Base-by-base conservation (phyloP, 2,329 filamentous ascomycete species). In the Zalaria obscura region DNA sequence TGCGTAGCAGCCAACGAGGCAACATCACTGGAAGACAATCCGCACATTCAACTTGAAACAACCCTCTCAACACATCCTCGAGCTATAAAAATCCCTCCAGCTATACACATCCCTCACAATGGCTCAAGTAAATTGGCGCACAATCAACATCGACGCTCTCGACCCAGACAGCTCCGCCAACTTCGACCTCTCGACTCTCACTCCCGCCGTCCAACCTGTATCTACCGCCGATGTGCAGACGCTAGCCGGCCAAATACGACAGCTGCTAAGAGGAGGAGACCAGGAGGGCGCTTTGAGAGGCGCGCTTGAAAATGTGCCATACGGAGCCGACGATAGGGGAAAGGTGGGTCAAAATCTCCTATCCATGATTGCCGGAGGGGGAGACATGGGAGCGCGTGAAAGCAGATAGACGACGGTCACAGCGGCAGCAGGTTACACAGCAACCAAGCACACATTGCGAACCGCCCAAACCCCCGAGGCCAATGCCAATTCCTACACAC, bases 61-160 rank as follows among this genome's bases (percentile, higher is more conserved):
- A 18, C 18, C 18, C 18, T 18, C 18, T 18, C 18, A 18, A 18
- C 18, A 18, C 18, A 18, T 18, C 18, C 18, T 18, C 18, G 18
- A 18, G 18, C 18, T 18, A 18, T 18, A 18, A 18, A 18, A 18
- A 18, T 18, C 18, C 18, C 18, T 18, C 18, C 18, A 11, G 7
- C 11, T 25, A 36, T 36, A 40, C 32, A 33, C 25, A 42, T 25
- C 8, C 43, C 44, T 51, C 45, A 46, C 45, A 46, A 69, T 68
- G 66, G 62, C 67, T 35, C 55, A 60, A 41, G 61, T 75, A 64
- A 79, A 80, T 60, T 80, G 75, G 68, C 84, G 88, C 63, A 94
- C 86, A 51, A 91, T 95, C 72, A 86, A 95, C 73, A 82, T 95
- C 62, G 88, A 95, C 61, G 80, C 81, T 52, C 75, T 93, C 54